phyloP scores from a whole-genome alignment of 2,329 filamentous ascomycete species.

The Claviceps maximensis region DNA sequence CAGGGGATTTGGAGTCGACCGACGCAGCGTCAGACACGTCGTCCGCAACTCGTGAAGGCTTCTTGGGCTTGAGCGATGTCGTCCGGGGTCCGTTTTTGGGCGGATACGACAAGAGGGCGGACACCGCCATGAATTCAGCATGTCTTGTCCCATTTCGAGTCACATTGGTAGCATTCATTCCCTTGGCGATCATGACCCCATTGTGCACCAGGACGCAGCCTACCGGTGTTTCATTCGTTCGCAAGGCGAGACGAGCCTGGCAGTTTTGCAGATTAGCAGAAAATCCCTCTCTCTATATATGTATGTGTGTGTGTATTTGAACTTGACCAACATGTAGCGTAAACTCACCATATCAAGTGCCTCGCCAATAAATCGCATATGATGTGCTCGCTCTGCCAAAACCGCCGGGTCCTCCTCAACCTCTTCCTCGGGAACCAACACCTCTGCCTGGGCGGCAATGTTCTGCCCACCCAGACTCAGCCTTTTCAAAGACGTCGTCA shows the following conservation, averaged over 20 bases:
- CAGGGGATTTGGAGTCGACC: slow-evolving; percentile 13
- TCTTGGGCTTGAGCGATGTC: slow-evolving; percentile 22
- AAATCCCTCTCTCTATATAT: too few species aligned
- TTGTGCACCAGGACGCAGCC: slow-evolving; percentile 86
- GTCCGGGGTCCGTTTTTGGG: slow-evolving; percentile 16
- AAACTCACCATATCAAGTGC: slow-evolving; percentile 68
- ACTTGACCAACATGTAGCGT: too few species aligned
- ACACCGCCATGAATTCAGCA: slow-evolving; percentile 84
- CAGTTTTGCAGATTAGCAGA: not conserved
- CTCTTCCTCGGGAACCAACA: not conserved
- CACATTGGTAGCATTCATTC: slow-evolving; percentile 95
- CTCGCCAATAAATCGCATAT: slow-evolving; percentile 60
- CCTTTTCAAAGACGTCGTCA: slow-evolving; percentile 9
- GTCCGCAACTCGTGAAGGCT: slow-evolving; percentile 9
- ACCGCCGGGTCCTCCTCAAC: slow-evolving; percentile 15
- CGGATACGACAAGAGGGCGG: slow-evolving; percentile 35
- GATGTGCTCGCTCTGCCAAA: slow-evolving; percentile 20
- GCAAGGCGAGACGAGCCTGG: slow-evolving; percentile 73
- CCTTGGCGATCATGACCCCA: slow-evolving; percentile 66
- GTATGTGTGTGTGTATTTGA: too few species aligned
- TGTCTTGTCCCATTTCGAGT: slow-evolving; percentile 86
- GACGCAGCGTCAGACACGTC: slow-evolving; percentile 14
- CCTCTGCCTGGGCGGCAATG: not conserved
- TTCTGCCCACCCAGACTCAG: slow-evolving; percentile 9
- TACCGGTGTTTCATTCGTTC: slow-evolving; percentile 84